phyloP scores from a whole-genome alignment of 208 protist species.

The Trypanosoma boissoni region DNA sequence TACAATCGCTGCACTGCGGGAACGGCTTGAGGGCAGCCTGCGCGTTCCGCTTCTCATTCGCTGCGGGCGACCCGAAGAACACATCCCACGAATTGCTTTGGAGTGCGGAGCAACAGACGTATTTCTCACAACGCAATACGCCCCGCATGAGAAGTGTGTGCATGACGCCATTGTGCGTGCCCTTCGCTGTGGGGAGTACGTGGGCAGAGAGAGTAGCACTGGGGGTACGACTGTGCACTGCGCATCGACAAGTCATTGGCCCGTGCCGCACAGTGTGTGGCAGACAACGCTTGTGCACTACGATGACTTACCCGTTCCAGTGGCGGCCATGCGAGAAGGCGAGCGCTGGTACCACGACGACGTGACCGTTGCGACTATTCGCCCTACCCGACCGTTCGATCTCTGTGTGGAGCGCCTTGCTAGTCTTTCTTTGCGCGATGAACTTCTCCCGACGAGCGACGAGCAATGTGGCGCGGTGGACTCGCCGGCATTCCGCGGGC shows the following conservation, averaged over 20 bases:
- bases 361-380: conserved; percentile 68
- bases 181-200: conserved; percentile 39
- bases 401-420: conserved; percentile 30
- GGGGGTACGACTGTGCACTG: no score
- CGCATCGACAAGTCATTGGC: neutral
- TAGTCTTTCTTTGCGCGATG: conserved; percentile 25
- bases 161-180: conserved; percentile 49
- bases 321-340: conserved; percentile 74
- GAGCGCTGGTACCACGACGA: conserved; percentile 90
- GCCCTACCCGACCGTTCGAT: conserved; percentile 75
- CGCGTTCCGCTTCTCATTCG: conserved; percentile 77
- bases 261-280: conserved; percentile 73
- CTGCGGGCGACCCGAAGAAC: conserved; percentile 77
- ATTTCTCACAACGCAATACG: conserved; percentile 86
- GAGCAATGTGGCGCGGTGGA: conserved; percentile 32
- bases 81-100: conserved; percentile 70
- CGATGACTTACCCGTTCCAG: conserved; percentile 80
- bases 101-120: conserved; percentile 75
- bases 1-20: conserved; percentile 61
- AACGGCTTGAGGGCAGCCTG: conserved; percentile 44
- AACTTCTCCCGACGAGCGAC: conserved; percentile 37
- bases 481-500: conserved; percentile 45
- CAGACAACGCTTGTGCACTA: conserved; percentile 88
- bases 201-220: conserved; percentile 30
- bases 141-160: conserved; percentile 74